These are phyloP conservation scores for Plenodomus tracheiphilus DNA, from an alignment of 2,329 filamentous ascomycete species.

Conservation along the genomic window DNA sequence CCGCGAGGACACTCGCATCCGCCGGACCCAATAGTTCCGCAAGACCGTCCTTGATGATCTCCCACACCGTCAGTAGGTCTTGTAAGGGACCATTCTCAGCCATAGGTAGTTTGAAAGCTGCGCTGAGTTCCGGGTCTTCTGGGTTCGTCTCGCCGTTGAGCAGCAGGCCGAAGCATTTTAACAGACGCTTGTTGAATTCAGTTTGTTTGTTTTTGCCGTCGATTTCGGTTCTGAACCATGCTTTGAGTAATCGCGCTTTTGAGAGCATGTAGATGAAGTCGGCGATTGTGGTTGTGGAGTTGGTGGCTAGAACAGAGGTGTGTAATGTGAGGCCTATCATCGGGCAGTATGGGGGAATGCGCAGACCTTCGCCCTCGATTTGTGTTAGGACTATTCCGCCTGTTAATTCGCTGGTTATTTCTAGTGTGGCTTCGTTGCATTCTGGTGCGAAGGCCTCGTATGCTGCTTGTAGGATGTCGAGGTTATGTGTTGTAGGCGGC, in stretches of 20 bases:
- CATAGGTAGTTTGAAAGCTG: neutral
- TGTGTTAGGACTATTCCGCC: conserved; percentile 23
- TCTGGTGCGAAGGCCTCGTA: conserved; percentile 11
- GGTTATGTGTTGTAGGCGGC: conserved; percentile 23
- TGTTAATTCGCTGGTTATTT: conserved; percentile 7
- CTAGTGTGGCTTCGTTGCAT: neutral
- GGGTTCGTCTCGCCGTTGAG: conserved; percentile 8
- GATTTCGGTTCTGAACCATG: conserved; percentile 19
- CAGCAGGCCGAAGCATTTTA: conserved; percentile 5
- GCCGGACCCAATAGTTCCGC: conserved; percentile 7
- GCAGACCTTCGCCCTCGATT: conserved; percentile 12
- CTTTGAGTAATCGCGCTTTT: conserved; percentile 12
- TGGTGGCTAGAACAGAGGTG: conserved; percentile 11
- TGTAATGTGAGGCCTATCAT: conserved; percentile 11
- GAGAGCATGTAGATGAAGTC: conserved; percentile 12
- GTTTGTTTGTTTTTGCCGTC: conserved; percentile 9
- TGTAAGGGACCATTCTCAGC: conserved; percentile 6
- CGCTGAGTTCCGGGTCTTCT: neutral
- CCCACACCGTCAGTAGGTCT: conserved; percentile 13
- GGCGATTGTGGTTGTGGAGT: conserved; percentile 6
- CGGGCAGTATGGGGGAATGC: conserved; percentile 20
- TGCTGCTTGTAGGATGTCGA: conserved; percentile 7
- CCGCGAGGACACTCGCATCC: conserved; percentile 4
- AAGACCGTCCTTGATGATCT: conserved; percentile 14
- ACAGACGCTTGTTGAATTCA: conserved; percentile 8